Conservation (phyloP, 768 basidiomycete genomes). For the Coprinopsis sp. region DNA sequence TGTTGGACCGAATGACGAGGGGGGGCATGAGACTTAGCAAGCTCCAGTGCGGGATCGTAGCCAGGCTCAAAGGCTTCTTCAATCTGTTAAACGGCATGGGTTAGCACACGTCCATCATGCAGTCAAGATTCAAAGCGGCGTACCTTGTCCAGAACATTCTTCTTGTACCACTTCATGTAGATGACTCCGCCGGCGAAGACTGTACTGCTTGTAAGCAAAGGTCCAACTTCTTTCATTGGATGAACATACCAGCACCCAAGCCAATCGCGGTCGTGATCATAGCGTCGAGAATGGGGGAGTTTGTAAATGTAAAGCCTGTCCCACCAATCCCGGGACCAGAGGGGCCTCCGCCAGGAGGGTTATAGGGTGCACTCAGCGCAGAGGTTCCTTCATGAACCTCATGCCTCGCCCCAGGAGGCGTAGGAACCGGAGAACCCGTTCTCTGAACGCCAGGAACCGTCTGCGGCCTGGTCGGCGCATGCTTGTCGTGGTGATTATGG, state of each 20-base stretch:
- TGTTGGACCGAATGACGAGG: slow-evolving; percentile 27
- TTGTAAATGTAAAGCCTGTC: slow-evolving; percentile 34
- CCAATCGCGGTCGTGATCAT: slow-evolving; percentile 57
- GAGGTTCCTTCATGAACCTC: slow-evolving; percentile 40
- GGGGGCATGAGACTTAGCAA: slow-evolving; percentile 46
- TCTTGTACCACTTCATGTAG: slow-evolving; percentile 80
- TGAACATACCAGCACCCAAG: slow-evolving; percentile 48
- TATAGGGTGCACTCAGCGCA: slow-evolving; percentile 35
- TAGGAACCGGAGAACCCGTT: slow-evolving; percentile 5
- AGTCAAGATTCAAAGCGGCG: slow-evolving; percentile 1
- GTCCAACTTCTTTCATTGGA: background rate
- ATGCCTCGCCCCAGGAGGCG: slow-evolving; percentile 26
- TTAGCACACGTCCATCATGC: slow-evolving; percentile 1
- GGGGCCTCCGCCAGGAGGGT: slow-evolving; percentile 37
- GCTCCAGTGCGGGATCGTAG: slow-evolving; percentile 79
- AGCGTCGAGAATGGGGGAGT: slow-evolving; percentile 46
- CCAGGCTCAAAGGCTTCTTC: slow-evolving; percentile 74
- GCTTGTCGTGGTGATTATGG: background rate
- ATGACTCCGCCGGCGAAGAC: slow-evolving; percentile 69
- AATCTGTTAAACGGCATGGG: slow-evolving; percentile 43
- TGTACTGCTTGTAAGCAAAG: slow-evolving; percentile 20
- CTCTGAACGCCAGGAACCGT: background rate
- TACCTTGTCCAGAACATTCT: slow-evolving; percentile 76
- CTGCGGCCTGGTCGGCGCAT: background rate
- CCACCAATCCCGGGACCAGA: slow-evolving; percentile 29